Evolutionary conservation across 257 asterid genomes (phyloP), one percentile per base, ranked within the genome.

Genomic region (Fraxinus americana): DNA sequence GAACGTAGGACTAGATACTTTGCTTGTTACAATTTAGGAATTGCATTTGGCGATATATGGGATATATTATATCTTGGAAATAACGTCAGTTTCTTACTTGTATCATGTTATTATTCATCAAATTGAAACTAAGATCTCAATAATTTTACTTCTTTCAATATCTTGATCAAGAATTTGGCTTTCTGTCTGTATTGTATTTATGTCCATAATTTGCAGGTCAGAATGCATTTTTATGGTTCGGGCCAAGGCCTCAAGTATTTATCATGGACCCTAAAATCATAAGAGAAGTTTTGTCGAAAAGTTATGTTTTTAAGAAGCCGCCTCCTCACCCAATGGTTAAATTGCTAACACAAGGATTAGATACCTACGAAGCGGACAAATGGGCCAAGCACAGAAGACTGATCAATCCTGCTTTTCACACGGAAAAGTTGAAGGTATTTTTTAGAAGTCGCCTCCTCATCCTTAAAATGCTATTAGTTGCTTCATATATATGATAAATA

Each of bases 331-430:
- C 87, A 61, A 4, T 84, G 7, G 70, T 45, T 35, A 78, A 71
- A 29, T 36, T 83, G 34, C 75, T 83, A 59, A 83, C 83, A 21
- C 48, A 17, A 82, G 96, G 94, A 59, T 4, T 89, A 35, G 82
- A 68, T 1, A n/a, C 52, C 38, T 78, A 86, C 19, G 90, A 90
- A 27, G 68, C 67, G 0, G 88, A 89, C 13, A 87, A 87, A 86
- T 90, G 93, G 91, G 87, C 92, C 2, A 90, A 87, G 78, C 92
- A 88, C 45, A 83, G 89, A 57, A 85, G 80, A 52, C 65, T 86
- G 27, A 82, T 90, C 67, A 88, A 83, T 73, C 89, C 95, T 70
- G 90, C 89, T 27, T 90, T 90, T 77, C 91, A 90, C 27, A 36
- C 67, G 0, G 89, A 90, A 25, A 90, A 86, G 68, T 21, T 90